Conservation (phyloP, 306 rosid species). For the Casuarina equisetifolia region DNA sequence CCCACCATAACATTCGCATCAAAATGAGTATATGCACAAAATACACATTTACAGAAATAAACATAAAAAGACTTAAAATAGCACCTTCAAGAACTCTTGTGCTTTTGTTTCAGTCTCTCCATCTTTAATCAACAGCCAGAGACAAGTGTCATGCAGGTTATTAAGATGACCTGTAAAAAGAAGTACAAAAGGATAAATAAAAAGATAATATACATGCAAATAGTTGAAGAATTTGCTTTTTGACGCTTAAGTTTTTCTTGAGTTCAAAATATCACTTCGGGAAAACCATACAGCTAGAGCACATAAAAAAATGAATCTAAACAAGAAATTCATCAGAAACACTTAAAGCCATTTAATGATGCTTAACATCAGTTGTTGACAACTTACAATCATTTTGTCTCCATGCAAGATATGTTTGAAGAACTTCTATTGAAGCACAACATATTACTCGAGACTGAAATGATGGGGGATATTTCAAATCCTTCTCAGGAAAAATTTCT, state of each 20-base stretch:
- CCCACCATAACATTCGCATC: no score
- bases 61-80: conserved; percentile 4
- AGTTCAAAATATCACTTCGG: not conserved
- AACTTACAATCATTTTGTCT: conserved; percentile 69
- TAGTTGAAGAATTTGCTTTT: not conserved
- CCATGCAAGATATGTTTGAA: conserved; percentile 80
- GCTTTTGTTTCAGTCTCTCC: conserved; percentile 66
- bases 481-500: conserved; percentile 53
- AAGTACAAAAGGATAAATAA: not conserved
- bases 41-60: not conserved
- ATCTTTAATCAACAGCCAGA: conserved; percentile 59
- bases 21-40: not conserved
- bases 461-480: conserved; percentile 55
- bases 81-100: conserved; percentile 41
- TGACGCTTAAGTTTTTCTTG: not conserved
- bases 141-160: conserved; percentile 60
- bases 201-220: not conserved
- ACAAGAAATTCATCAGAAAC: not conserved
- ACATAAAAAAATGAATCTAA: not conserved
- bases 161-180: conserved; percentile 50
- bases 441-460: conserved; percentile 55
- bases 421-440: conserved; percentile 67
- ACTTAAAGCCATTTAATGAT: not conserved
- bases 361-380: not conserved
- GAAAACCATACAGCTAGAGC: not conserved